Percentiles rank a stretch among this genome's conserved stretches.
Evolutionary conservation across 1,284 basidiomycete genomes (phyloP).

Genomic region (Cutaneotrichosporon daszewskae): DNA sequence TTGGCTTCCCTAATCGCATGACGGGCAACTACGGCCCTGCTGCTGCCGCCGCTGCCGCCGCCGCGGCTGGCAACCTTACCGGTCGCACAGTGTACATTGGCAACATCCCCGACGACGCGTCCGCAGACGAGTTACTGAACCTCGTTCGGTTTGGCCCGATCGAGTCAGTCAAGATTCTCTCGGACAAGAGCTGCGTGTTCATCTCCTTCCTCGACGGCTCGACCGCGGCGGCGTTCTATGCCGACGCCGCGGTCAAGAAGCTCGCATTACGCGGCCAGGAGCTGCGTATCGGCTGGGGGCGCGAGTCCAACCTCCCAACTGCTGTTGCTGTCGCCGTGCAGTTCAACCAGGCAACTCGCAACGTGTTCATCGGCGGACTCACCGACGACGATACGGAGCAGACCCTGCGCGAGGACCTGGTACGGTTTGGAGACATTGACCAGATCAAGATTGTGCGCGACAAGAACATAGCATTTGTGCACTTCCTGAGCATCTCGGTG

Average conservation of each 20-base stretch:
- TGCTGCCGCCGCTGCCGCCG: conserved; percentile 67
- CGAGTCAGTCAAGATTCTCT: conserved; percentile 89
- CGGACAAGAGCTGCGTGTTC: conserved; percentile 97
- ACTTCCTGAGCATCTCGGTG: conserved; percentile 85
- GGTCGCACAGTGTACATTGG: conserved; percentile 96
- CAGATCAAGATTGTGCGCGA: conserved; percentile 96
- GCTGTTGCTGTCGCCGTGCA: conserved; percentile 78
- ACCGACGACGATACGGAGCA: conserved; percentile 85
- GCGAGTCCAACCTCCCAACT: conserved; percentile 76
- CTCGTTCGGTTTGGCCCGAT: conserved; percentile 97
- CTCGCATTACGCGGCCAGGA: conserved; percentile 83
- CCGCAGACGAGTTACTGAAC: conserved; percentile 94
- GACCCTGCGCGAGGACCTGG: conserved; percentile 73
- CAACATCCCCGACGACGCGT: conserved; percentile 90
- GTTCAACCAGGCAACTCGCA: conserved; percentile 83
- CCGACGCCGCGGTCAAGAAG: conserved; percentile 89
- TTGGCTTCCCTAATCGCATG: conserved; percentile 47
- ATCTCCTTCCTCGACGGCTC: conserved; percentile 89
- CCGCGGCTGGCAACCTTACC: conserved; percentile 60
- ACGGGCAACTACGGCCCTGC: conserved; percentile 53
- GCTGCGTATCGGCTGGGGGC: conserved; percentile 94
- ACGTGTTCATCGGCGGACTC: conserved; percentile 87
- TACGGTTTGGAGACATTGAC: conserved; percentile 88
- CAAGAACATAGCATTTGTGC: conserved; percentile 95
- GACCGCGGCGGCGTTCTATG: conserved; percentile 88